Evolutionary conservation across 495 filamentous ascomycete genomes (phyloP), one percentile per base, ranked within the genome.

Genomic region (Neurospora terricola): DNA sequence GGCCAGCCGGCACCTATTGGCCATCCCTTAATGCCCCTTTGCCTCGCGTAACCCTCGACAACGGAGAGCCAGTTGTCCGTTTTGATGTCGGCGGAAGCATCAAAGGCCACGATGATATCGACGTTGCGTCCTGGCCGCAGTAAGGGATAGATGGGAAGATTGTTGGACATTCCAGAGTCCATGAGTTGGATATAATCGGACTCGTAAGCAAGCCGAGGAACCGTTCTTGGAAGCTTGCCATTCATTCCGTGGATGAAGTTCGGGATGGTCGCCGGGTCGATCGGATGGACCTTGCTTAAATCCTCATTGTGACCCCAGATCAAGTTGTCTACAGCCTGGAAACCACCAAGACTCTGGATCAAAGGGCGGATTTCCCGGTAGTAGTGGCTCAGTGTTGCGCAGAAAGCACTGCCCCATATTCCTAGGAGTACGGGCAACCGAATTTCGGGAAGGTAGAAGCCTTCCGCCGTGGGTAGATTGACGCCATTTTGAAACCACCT

Each of bases 101-200:
- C 80, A 66, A 82, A 83, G 4, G 82, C 77, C 8, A 99, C 88
- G n/a, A 99, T 84, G 48, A 99, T 87, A 76, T 99, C 96, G 21
- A 98, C 90, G 75, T 96, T 89, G 37, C 96, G 86, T 4, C 93
- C 94, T 0, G 92, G 93, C 23, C 96, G 88, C 34, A 99, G 89
- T 7, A 98, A 87, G 0, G 96, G 96, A 80, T 99, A 99, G 37
- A 97, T 92, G 5, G 96, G 95, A 4, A 99, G 86, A 76, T 99
- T 99, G 79, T 98, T 98, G 70, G 91, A 94, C 94, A 99, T 99
- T 14, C 96, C 96, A 7, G 96, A 93, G 82, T 99, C 96, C 92
- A 97, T 97, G 5, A 98, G 88, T 75, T 96, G 91, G 34, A 98
- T 85, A 75, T 93, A 90, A 40, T 90, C 83, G 23, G 84, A 86